phyloP scores from a whole-genome alignment of 129 eudicot genomes.

The Apium graveolens region DNA sequence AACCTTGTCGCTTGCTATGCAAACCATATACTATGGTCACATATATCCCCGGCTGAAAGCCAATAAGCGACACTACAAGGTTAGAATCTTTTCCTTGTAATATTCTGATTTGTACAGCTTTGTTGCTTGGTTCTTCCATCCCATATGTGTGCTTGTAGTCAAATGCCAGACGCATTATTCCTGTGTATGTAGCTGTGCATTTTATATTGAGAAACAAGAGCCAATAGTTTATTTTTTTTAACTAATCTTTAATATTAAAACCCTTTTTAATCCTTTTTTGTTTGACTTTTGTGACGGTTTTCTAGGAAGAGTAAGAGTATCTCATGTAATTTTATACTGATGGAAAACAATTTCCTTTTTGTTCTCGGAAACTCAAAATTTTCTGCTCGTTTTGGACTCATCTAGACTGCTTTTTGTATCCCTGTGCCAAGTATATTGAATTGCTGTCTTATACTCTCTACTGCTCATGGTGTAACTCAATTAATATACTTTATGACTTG shows the following conservation, averaged over 20 bases:
- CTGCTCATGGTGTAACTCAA: neutral
- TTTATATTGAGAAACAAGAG: neutral
- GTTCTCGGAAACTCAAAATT: neutral
- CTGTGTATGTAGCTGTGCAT: neutral
- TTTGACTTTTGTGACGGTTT: neutral
- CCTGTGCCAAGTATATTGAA: neutral
- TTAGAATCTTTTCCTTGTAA: constrained; percentile 9
- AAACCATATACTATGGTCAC: constrained; percentile 56
- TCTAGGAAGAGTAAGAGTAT: neutral
- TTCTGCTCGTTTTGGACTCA: neutral
- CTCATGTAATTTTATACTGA: neutral
- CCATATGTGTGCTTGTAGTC: neutral
- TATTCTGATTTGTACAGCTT: neutral
- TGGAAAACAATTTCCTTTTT: neutral
- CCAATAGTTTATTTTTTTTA: neutral
- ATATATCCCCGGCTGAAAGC: constrained; percentile 34
- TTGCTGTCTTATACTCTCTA: neutral
- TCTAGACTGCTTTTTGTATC: constrained; percentile 1
- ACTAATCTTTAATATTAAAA: neutral
- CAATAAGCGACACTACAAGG: constrained; percentile 35
- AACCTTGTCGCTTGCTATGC: constrained; percentile 48
- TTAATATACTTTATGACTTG: neutral
- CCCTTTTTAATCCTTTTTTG: neutral
- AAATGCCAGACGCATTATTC: neutral
- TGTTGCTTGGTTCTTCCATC: constrained; percentile 1